Evolutionary conservation across 192 early-diverging fungal species (phyloP).

Genomic region (Coemansia guatemalensis): DNA sequence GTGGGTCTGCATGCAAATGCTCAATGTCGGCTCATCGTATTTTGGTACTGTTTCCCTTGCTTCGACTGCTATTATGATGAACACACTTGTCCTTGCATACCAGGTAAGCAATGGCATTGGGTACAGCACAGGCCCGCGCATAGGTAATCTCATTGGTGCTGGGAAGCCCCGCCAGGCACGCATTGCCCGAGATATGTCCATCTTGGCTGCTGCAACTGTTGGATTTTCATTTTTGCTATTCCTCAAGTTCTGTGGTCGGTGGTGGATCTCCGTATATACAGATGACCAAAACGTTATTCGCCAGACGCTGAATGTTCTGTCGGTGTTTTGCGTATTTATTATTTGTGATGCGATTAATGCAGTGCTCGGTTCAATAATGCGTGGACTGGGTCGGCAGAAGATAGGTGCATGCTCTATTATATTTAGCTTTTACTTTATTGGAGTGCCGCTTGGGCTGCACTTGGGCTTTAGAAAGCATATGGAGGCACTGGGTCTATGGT

Average conservation of each 20-base stretch:
- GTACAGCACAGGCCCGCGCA: conserved; percentile 75
- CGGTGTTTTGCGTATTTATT: conserved; percentile 30
- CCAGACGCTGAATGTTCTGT: conserved; percentile 27
- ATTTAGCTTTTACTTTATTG: conserved; percentile 51
- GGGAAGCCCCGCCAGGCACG: too few species aligned
- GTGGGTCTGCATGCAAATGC: conserved; percentile 76
- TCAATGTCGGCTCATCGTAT: conserved; percentile 69
- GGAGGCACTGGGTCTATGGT: conserved; percentile 68
- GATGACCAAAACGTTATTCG: conserved; percentile 24
- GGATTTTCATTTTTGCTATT: conserved; percentile 57
- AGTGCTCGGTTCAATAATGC: conserved; percentile 57
- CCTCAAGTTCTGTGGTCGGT: conserved; percentile 56
- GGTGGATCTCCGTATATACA: conserved; percentile 63
- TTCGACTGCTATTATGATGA: conserved; percentile 72
- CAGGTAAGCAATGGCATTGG: conserved; percentile 76
- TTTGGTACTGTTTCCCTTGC: conserved; percentile 76
- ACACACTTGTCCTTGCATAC: conserved; percentile 65
- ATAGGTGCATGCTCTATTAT: conserved; percentile 53
- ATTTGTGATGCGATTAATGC: conserved; percentile 56
- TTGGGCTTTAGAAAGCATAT: conserved; percentile 49
- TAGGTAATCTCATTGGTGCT: too few species aligned
- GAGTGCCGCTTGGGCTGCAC: conserved; percentile 52
- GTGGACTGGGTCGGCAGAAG: conserved; percentile 56
- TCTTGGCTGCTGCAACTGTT: conserved; percentile 56
- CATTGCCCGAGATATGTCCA: conserved; percentile 53